These are phyloP conservation scores for Dichotomocladium elegans DNA, from an alignment of 371 early-diverging fungal species.

Conservation along the genomic window DNA sequence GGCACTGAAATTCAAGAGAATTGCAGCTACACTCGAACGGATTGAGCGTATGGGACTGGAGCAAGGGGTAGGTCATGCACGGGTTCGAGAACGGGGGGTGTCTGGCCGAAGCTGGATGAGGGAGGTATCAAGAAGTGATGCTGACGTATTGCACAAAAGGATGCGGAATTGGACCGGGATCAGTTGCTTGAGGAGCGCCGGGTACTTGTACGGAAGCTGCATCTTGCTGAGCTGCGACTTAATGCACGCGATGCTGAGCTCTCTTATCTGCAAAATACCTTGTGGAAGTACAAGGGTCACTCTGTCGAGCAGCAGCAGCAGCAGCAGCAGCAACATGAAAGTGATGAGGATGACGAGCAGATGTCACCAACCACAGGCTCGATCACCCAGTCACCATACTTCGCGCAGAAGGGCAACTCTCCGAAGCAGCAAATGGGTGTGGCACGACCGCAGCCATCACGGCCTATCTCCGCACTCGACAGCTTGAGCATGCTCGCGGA, in stretches of 20 bases:
- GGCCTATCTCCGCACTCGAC: conserved; percentile 21
- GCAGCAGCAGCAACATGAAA: conserved; percentile 23
- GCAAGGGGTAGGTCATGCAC: conserved; percentile 11
- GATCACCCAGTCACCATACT: too few species aligned
- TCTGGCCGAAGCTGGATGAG: too few species aligned
- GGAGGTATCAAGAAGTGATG: too few species aligned
- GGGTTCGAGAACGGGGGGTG: too few species aligned
- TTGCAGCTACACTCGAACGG: conserved; percentile 17
- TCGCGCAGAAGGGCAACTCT: too few species aligned
- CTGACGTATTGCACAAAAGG: too few species aligned
- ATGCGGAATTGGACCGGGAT: conserved; percentile 20
- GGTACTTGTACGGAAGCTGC: conserved; percentile 25
- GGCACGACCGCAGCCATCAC: too few species aligned
- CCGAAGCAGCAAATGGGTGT: too few species aligned
- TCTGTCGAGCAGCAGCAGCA: conserved; percentile 47
- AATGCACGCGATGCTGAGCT: conserved; percentile 42
- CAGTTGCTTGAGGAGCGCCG: conserved; percentile 23
- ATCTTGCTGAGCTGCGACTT: conserved; percentile 34
- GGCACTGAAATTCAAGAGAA: conserved; percentile 17
- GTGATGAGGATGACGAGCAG: too few species aligned
- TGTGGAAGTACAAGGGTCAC: conserved; percentile 24
- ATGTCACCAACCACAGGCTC: conserved; percentile 2
- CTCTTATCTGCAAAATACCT: conserved; percentile 31
- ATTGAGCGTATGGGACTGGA: conserved; percentile 30
- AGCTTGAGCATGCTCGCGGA: conserved; percentile 34